Percentiles rank a stretch among this genome's conserved stretches.
phyloP scores from a whole-genome alignment of 2,329 filamentous ascomycete genomes.

The Aschersonia sp. region DNA sequence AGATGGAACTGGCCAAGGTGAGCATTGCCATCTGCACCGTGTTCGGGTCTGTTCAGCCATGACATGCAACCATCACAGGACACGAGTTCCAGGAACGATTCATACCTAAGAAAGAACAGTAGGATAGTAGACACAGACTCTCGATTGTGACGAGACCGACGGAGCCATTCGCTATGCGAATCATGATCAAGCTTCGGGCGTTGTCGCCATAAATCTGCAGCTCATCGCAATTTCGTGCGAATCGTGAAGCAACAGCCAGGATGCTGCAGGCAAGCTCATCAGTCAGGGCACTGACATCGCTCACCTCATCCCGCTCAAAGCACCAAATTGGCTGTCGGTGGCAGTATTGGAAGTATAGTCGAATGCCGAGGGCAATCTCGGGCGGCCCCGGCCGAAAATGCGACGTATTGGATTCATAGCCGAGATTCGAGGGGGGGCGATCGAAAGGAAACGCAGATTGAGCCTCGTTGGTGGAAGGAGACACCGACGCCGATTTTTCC shows the following conservation, averaged over 20 bases:
- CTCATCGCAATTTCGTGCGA: conserved; percentile 19
- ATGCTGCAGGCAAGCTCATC: conserved; percentile 27
- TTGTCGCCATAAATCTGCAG: conserved; percentile 20
- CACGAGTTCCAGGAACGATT: neutral
- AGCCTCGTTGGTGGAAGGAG: conserved; percentile 12
- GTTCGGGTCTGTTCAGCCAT: no score
- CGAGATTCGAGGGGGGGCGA: conserved; percentile 10
- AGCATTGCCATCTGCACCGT: conserved; percentile 27
- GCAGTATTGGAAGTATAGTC: conserved; percentile 27
- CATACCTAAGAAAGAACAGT: conserved; percentile 33
- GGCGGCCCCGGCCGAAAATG: conserved; percentile 14
- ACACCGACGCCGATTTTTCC: conserved; percentile 19
- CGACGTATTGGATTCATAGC: conserved; percentile 13
- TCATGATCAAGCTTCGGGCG: conserved; percentile 29
- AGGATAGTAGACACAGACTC: conserved; percentile 33
- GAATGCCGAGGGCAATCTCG: conserved; percentile 20
- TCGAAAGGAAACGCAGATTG: conserved; percentile 6
- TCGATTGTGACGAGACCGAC: conserved; percentile 34
- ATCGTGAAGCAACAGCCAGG: conserved; percentile 23
- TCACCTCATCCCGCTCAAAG: conserved; percentile 26
- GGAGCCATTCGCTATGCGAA: conserved; percentile 33
- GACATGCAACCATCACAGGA: no score
- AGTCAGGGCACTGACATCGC: conserved; percentile 17
- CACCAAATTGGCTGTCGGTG: conserved; percentile 30
- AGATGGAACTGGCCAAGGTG: conserved; percentile 35